Evolutionary conservation across 2,329 filamentous ascomycete species (phyloP), one percentile per base, ranked within the genome.

Genomic region (Endocalyx cinctus): DNA sequence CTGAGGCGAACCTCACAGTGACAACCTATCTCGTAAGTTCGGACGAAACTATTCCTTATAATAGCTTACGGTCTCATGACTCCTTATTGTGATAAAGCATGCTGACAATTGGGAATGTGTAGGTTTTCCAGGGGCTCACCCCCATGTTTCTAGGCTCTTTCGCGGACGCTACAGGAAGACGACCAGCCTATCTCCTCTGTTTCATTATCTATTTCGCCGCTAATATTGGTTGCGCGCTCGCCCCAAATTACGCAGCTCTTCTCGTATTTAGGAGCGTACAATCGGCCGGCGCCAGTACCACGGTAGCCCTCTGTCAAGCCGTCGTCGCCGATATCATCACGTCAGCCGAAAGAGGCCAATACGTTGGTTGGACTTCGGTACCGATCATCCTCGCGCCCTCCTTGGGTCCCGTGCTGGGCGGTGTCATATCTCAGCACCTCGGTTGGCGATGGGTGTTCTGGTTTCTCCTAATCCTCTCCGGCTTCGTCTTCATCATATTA

Each of bases 271-370:
- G 73, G 4, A 66, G 64, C 48, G 39, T 76, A 4, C 72, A 77
- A 38, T 70, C 66, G 7, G 60, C 64, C 0, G 72, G 74, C 0
- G 70, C 66, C 29, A 71, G 66, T 33, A 69, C 70, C 1, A 77
- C 74, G 0, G 62, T 79, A 12, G 68, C 77, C 0, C 57, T 82
- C 1, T 56, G 53, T 30, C 53, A 58, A 25, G 76, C 68, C 0
- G 67, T 80, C 2, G 68, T 81, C 3, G 69, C 69, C 1, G 79
- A 82, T 42, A 59, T 78, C 3, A 63, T 69, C 2, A 76, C 73
- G 0, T 67, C 68, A 3, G 64, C 67, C 0, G 76, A 82, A 47
- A 62, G 77, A 31, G 74, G 74, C 12, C 57, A 62, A 12, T 73
- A 73, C 42, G 66, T 78, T 29, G 72, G 62, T 20, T 69, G 62